A percentile compares a stretch with the other conserved stretches of the same genome.
Evolutionary conservation across 2,329 filamentous ascomycete genomes (phyloP).

Genomic region (Neofusicoccum cordaticola): DNA sequence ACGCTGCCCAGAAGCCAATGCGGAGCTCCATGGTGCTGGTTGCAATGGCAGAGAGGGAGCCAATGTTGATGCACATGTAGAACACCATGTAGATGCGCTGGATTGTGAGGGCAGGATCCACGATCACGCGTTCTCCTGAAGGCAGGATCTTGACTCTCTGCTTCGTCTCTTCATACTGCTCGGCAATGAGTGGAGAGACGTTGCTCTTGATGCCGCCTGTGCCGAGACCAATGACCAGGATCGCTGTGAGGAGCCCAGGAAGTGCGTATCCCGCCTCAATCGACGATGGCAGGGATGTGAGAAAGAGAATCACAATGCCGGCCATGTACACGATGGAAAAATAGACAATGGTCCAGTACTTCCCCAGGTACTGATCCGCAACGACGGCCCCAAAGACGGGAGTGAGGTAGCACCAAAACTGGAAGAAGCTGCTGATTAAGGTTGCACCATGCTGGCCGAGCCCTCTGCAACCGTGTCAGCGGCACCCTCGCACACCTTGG

Average conservation of each 20-base stretch:
- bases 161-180: slow-evolving; percentile 45
- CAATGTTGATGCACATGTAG: slow-evolving; percentile 68
- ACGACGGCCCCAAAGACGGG: slow-evolving; percentile 49
- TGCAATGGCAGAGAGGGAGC: slow-evolving; percentile 64
- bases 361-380: slow-evolving; percentile 68
- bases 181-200: slow-evolving; percentile 54
- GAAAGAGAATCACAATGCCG: slow-evolving; percentile 65
- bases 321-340: slow-evolving; percentile 63
- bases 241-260: slow-evolving; percentile 61
- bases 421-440: slow-evolving; percentile 47
- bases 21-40: slow-evolving; percentile 67
- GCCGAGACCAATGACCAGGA: slow-evolving; percentile 69
- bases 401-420: slow-evolving; percentile 50
- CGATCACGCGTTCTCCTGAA: slow-evolving; percentile 34
- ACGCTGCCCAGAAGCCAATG: slow-evolving; percentile 66
- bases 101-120: slow-evolving; percentile 39
- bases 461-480: slow-evolving; percentile 26
- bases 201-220: slow-evolving; percentile 82
- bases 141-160: slow-evolving; percentile 40
- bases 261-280: slow-evolving; percentile 61
- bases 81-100: slow-evolving; percentile 55
- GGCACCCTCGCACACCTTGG: neutral
- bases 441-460: slow-evolving; percentile 44
- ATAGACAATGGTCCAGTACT: slow-evolving; percentile 67
- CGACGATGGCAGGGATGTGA: slow-evolving; percentile 62